phyloP scores from a whole-genome alignment of 1,284 basidiomycete species.

The Rhizoctonia solani region DNA sequence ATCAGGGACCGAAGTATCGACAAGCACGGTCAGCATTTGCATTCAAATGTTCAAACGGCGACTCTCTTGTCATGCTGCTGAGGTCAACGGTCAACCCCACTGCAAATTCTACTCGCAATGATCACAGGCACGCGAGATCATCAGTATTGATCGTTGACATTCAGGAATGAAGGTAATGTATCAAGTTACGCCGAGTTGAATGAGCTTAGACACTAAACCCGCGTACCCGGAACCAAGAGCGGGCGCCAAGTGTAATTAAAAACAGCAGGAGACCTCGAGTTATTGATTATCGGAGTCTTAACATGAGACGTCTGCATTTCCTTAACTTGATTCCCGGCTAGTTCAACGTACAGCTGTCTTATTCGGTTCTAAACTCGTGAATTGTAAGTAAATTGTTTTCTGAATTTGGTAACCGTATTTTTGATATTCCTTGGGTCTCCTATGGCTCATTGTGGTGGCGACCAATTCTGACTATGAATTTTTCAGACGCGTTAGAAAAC shows the following conservation, averaged over 20 bases:
- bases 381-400: too few species aligned
- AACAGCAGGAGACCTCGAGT: slow-evolving; percentile 3
- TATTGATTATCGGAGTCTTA: slow-evolving; percentile 30
- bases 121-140: too few species aligned
- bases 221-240: background rate
- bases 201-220: background rate
- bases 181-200: background rate
- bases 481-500: too few species aligned
- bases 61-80: background rate
- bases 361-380: too few species aligned
- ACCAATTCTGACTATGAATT: too few species aligned
- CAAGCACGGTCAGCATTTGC: background rate
- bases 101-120: background rate
- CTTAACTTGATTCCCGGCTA: slow-evolving; percentile 25
- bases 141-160: too few species aligned
- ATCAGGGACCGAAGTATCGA: slow-evolving; percentile 11
- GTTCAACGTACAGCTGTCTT: background rate
- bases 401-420: too few species aligned
- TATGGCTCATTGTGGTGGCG: too few species aligned
- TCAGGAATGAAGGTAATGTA: background rate
- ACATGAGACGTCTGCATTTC: background rate
- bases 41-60: slow-evolving; percentile 35
- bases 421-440: too few species aligned
- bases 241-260: slow-evolving; percentile 1
- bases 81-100: background rate